Base-by-base conservation (phyloP, 495 filamentous ascomycete species). In the Usnea hakonensis region DNA sequence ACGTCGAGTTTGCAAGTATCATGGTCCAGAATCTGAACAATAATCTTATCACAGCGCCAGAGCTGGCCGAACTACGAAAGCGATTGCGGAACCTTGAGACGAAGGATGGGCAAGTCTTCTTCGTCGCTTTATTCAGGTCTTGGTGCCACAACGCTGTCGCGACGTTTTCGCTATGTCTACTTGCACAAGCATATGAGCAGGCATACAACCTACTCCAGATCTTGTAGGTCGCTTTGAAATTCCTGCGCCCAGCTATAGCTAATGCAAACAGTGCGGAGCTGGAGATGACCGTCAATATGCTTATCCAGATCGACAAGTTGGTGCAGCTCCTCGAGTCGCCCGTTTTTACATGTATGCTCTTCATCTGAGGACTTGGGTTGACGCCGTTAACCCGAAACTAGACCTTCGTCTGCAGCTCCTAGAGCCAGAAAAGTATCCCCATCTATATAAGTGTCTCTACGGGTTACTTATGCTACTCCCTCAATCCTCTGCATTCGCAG, bases 1-100 rank as follows among this genome's bases (percentile, higher is more conserved):
- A 99, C 70, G 81, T 97, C 37, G 95, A 97, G 71, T 99, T 99
- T 73, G 91, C 95, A 21, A 96, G 92, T 66, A 99, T 97, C 67
- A 99, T 99, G 95, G 91, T 99, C 32, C 95, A 97, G 70, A 97
- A 97, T 72, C 79, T 99, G 50, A 99, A 99, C 75, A 99, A 99
- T 69, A 99, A 97, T 66, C 82, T 99, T 23, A 97, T 97, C 66
- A 99, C 95, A 14, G 95, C 95, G 0, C 95, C 95, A 0, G 91
- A 99, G 70, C 79, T 99, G 37, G 85, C 90, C 0, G 95, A 96
- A 57, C 77, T 99, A 50, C 83, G 95, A 52, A 96, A 95, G 72
- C 81, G 94, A 23, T 78, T 99, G 54, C 82, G 93, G 33, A 97
- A 94, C 70, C 78, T 96, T 14, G 94, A 97, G 71, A 89, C 89